These are phyloP conservation scores for Calycina marina DNA, from an alignment of 2,329 filamentous ascomycete genomes.

Conservation along the genomic window DNA sequence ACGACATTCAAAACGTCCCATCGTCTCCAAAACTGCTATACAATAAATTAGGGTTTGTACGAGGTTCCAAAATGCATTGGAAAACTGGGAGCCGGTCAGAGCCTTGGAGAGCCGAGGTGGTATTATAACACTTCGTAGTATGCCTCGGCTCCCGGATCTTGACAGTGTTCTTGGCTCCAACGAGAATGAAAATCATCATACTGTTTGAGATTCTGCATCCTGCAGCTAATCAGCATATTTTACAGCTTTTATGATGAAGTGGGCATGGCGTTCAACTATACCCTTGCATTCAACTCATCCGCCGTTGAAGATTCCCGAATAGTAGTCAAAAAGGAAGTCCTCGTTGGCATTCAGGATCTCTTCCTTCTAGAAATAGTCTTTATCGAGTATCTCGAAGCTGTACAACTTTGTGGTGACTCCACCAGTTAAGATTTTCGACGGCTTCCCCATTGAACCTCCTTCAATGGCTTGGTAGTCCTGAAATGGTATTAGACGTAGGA, in stretches of 20 bases:
- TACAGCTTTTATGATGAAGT: constrained; percentile 41
- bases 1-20: constrained; percentile 49
- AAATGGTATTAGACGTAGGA: neutral
- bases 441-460: constrained; percentile 51
- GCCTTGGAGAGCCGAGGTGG: no score
- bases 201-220: no score
- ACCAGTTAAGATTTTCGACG: constrained; percentile 45
- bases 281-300: constrained; percentile 30
- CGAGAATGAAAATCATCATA: no score
- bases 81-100: no score
- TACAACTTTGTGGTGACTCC: constrained; percentile 57
- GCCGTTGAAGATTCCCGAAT: constrained; percentile 28
- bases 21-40: constrained; percentile 51
- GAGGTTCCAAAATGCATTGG: no score
- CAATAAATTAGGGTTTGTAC: constrained; percentile 41
- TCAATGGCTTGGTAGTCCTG: constrained; percentile 58
- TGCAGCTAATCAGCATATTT: no score
- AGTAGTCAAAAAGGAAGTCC: constrained; percentile 61
- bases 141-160: no score
- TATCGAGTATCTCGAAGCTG: constrained; percentile 58
- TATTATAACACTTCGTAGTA: no score
- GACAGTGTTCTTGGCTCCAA: no score
- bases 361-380: constrained; percentile 70
- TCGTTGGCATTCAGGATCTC: constrained; percentile 69
- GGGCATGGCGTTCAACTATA: constrained; percentile 42